Conservation (phyloP, 2,329 filamentous ascomycete genomes). For the Epicoccum sorghinum region DNA sequence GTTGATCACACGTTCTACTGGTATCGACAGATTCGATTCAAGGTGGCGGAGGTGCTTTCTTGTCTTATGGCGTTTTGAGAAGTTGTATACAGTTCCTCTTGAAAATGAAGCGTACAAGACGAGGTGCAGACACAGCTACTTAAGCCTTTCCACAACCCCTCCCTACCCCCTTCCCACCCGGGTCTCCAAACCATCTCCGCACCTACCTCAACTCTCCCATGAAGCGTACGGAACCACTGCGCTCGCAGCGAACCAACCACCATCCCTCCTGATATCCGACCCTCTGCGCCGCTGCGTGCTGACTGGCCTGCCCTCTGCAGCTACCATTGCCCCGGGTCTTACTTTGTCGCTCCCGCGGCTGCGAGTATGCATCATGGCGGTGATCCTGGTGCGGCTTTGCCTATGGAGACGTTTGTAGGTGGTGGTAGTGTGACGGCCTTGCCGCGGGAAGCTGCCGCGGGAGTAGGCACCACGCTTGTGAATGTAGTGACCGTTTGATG, state of each 20-base stretch:
- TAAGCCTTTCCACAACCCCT: neutral
- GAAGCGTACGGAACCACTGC: neutral
- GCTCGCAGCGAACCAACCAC: neutral
- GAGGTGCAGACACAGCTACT: neutral
- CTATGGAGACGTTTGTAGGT: neutral
- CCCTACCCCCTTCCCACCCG: neutral
- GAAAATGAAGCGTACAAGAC: neutral
- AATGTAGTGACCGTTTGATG: neutral
- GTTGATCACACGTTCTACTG: neutral
- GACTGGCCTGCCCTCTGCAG: neutral
- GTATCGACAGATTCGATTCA: too few species aligned
- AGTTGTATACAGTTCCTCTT: too few species aligned
- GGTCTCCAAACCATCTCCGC: conserved; percentile 7
- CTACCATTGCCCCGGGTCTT: neutral
- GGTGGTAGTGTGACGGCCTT: neutral
- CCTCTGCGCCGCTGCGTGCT: neutral
- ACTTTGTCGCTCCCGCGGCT: conserved; percentile 5
- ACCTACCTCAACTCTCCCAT: neutral
- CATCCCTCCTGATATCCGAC: neutral
- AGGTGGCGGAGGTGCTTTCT: too few species aligned
- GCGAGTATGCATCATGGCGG: neutral
- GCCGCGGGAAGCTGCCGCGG: conserved; percentile 15
- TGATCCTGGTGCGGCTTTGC: neutral
- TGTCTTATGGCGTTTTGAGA: too few species aligned
- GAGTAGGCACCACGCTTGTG: conserved; percentile 3